These are phyloP conservation scores for Suillus weaverae DNA, from an alignment of 768 basidiomycete genomes.

Conservation along the genomic window DNA sequence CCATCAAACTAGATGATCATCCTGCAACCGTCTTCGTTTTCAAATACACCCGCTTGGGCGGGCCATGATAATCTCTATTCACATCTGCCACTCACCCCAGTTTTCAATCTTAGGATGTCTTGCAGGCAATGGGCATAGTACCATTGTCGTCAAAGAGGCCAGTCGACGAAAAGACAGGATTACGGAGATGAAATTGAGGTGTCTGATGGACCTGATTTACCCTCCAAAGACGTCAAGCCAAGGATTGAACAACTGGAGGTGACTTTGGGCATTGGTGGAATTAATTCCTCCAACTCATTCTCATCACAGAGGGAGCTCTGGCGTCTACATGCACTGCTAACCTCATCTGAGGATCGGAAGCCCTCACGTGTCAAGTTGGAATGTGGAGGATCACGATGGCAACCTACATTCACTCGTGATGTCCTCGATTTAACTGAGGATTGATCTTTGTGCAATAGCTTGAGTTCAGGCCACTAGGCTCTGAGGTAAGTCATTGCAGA, in stretches of 20 bases:
- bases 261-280: background rate
- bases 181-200: background rate
- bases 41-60: constrained; percentile 18
- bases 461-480: too few relatives aligned
- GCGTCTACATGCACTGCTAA: constrained; percentile 14
- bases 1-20: background rate
- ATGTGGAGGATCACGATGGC: background rate
- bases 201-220: background rate
- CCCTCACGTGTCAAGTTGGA: constrained; percentile 20
- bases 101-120: constrained; percentile 11
- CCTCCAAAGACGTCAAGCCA: background rate
- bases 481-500: background rate
- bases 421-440: background rate
- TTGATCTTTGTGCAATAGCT: too few relatives aligned
- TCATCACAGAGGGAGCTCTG: constrained; percentile 15
- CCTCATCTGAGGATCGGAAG: constrained; percentile 11
- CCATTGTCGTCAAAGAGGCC: constrained; percentile 1
- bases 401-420: background rate
- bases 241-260: background rate
- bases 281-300: background rate
- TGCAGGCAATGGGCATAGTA: constrained; percentile 20
- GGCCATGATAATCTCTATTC: background rate
- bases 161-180: background rate
- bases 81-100: background rate
- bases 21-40: constrained; percentile 18